Evolutionary conservation across 2,329 filamentous ascomycete genomes (phyloP).

Genomic region (Claviceps sorghi): DNA sequence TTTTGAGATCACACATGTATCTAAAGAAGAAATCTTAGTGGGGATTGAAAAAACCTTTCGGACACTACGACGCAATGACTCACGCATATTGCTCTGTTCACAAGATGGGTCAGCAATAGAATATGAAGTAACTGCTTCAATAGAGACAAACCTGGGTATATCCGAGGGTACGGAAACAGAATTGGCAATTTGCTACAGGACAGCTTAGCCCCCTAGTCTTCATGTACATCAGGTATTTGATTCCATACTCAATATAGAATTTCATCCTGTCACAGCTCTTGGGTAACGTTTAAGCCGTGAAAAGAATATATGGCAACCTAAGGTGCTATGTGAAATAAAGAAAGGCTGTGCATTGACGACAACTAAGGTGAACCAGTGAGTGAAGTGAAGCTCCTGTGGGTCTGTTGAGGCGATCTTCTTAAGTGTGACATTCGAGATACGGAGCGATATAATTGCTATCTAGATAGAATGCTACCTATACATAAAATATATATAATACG

Average conservation of each 20-base stretch:
- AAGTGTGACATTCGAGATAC: no score
- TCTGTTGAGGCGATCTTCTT: neutral
- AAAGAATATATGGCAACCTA: neutral
- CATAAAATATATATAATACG: no score
- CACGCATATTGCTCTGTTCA: slow-evolving; percentile 39
- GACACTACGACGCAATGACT: slow-evolving; percentile 11
- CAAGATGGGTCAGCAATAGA: neutral
- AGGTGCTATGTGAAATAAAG: neutral
- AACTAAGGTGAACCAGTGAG: neutral
- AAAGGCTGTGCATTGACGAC: neutral
- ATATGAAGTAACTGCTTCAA: neutral
- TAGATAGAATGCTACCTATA: no score
- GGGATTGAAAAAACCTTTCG: neutral
- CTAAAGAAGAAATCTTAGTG: slow-evolving; percentile 14
- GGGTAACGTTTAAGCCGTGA: neutral
- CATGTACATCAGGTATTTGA: neutral
- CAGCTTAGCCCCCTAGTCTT: slow-evolving; percentile 7
- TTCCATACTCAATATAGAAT: slow-evolving; percentile 35
- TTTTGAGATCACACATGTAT: slow-evolving; percentile 45
- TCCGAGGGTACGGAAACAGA: slow-evolving; percentile 44
- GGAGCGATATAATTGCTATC: no score
- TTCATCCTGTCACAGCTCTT: slow-evolving; percentile 22
- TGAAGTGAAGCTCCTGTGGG: neutral
- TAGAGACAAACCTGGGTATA: slow-evolving; percentile 35
- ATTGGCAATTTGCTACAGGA: slow-evolving; percentile 38